Evolutionary conservation across 306 rosid species (phyloP).

Genomic region (Pyrus betulifolia): DNA sequence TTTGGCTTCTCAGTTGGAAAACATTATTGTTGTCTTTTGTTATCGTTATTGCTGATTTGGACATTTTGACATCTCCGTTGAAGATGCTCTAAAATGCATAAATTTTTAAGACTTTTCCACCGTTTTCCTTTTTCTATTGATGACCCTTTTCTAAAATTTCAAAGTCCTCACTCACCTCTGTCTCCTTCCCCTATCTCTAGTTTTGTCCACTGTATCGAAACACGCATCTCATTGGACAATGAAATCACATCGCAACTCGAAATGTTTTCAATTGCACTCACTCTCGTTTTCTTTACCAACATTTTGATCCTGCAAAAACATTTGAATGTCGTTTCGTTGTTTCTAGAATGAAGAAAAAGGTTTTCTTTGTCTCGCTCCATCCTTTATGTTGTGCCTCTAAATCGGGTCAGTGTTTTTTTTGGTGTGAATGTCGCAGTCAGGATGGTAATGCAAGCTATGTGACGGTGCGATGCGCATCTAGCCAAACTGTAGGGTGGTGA

Average conservation of each 20-base stretch:
- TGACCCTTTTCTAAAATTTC: neutral
- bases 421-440: constrained; percentile 43
- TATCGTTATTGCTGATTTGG: no score
- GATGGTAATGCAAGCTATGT: no score
- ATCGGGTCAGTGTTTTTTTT: constrained; percentile 5
- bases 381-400: constrained; percentile 5
- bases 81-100: no score
- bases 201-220: neutral
- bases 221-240: constrained; percentile 23
- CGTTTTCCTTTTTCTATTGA: no score
- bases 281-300: neutral
- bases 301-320: neutral
- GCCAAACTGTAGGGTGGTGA: no score
- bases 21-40: no score
- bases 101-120: no score
- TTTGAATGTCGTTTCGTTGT: neutral
- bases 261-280: neutral
- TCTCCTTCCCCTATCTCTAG: neutral
- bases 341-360: neutral
- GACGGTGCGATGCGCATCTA: no score
- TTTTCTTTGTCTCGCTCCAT: neutral
- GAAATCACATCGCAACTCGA: neutral
- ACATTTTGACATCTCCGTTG: no score
- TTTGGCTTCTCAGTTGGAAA: no score
- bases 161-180: neutral